Conservation (phyloP, 164 flowering plant genomes). For the Chimonanthus salicifolius region DNA sequence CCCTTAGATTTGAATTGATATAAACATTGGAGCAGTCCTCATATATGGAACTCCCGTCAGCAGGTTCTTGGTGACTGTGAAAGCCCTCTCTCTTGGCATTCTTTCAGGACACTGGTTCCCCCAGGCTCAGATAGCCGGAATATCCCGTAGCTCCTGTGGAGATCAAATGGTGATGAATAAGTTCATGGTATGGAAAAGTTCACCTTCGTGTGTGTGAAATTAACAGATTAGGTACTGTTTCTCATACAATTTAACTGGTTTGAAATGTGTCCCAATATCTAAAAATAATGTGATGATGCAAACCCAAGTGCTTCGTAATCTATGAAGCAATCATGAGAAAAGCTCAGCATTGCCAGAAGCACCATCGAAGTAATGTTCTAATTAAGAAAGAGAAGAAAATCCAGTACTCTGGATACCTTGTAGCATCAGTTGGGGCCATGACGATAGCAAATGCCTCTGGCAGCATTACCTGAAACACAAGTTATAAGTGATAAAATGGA, state of each 20-base stretch:
- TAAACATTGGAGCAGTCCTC: constrained; percentile 63
- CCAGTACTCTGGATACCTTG: constrained; percentile 37
- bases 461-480: constrained; percentile 52
- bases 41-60: constrained; percentile 64
- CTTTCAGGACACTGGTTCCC: constrained; percentile 49
- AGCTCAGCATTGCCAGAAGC: not conserved
- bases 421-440: constrained; percentile 76
- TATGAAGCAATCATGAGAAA: not conserved
- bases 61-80: constrained; percentile 56
- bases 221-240: not conserved
- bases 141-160: constrained; percentile 55
- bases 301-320: not conserved
- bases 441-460: constrained; percentile 86
- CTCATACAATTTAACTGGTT: not conserved
- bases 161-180: constrained; percentile 2
- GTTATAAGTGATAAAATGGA: not conserved
- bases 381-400: not conserved
- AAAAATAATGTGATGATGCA: too few species aligned
- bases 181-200: not conserved
- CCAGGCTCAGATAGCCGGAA: constrained; percentile 62
- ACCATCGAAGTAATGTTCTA: not conserved
- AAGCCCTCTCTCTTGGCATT: constrained; percentile 68
- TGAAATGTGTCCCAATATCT: too few species aligned
- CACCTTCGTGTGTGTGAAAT: not conserved
- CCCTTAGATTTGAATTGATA: constrained; percentile 58